A percentile compares a stretch with the other conserved stretches of the same genome.
These are phyloP conservation scores for Vitis hybrid DNA, from an alignment of 177 flowering plant genomes.

Conservation along the genomic window DNA sequence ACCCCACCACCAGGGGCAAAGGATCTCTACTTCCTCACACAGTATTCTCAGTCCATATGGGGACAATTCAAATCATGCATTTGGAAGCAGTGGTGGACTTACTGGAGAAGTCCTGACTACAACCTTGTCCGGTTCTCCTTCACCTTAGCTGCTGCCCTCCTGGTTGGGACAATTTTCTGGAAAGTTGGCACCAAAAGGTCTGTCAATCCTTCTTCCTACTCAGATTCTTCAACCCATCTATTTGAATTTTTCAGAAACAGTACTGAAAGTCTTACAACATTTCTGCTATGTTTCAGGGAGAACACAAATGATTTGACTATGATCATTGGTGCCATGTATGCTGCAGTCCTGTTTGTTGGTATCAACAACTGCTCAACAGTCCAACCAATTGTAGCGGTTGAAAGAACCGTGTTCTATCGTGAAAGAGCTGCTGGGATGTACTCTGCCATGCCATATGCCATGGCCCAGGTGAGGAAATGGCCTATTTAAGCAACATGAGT, in stretches of 20 bases:
- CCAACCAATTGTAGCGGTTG: conserved; percentile 66
- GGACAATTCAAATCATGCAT: conserved; percentile 74
- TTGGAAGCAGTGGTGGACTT: conserved; percentile 81
- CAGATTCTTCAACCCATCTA: too few relatives aligned
- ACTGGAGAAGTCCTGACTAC: conserved; percentile 83
- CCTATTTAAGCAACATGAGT: too few relatives aligned
- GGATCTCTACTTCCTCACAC: conserved; percentile 64
- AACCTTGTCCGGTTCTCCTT: conserved; percentile 61
- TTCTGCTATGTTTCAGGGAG: conserved; percentile 37
- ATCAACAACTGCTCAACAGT: conserved; percentile 61
- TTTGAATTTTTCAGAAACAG: neutral
- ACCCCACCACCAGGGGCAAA: conserved; percentile 61
- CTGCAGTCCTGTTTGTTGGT: conserved; percentile 62
- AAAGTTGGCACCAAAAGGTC: conserved; percentile 52
- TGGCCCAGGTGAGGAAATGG: conserved; percentile 58
- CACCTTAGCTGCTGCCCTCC: conserved; percentile 53
- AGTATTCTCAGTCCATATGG: conserved; percentile 61
- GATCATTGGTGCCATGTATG: conserved; percentile 72
- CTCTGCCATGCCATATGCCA: conserved; percentile 74
- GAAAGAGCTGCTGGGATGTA: conserved; percentile 91
- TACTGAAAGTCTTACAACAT: too few relatives aligned
- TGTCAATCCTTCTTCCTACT: neutral
- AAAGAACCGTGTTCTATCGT: conserved; percentile 73
- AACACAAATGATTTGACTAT: conserved; percentile 38
- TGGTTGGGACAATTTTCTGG: conserved; percentile 77